Evolutionary conservation across 352 stramenopile species (phyloP).

Genomic region (Phytophthora colocasiae): DNA sequence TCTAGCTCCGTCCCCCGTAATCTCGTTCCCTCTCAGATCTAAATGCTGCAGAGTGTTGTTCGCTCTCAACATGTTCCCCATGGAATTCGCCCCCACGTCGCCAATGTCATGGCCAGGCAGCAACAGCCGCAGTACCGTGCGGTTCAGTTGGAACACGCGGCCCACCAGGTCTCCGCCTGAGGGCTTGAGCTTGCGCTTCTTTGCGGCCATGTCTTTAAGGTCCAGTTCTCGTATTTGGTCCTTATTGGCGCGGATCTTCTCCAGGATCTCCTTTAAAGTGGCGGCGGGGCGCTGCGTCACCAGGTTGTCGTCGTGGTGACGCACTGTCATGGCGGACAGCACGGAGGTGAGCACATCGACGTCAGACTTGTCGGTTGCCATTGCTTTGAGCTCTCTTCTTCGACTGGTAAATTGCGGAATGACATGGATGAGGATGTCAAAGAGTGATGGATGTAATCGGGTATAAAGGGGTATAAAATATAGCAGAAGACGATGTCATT

Average conservation of each 20-base stretch:
- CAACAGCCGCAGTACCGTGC: conserved; percentile 50
- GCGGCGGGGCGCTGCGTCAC: conserved; percentile 44
- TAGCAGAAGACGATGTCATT: neutral
- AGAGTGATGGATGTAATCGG: conserved; percentile 15
- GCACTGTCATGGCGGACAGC: conserved; percentile 47
- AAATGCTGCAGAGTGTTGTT: conserved; percentile 62
- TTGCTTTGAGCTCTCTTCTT: neutral
- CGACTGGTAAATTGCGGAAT: conserved; percentile 15
- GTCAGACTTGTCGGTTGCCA: conserved; percentile 26
- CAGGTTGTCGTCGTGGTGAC: conserved; percentile 40
- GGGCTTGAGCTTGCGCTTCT: conserved; percentile 48
- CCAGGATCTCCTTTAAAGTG: conserved; percentile 62
- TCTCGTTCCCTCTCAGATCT: conserved; percentile 59
- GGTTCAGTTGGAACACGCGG: conserved; percentile 61
- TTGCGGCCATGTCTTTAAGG: conserved; percentile 60
- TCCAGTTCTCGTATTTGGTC: conserved; percentile 62
- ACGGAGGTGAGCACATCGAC: conserved; percentile 43
- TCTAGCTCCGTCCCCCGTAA: conserved; percentile 39
- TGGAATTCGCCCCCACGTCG: conserved; percentile 49
- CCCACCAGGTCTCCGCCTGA: conserved; percentile 52
- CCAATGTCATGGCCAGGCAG: conserved; percentile 64
- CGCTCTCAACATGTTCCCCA: conserved; percentile 58
- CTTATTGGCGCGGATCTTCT: conserved; percentile 64
- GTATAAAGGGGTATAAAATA: neutral
- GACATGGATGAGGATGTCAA: conserved; percentile 5